Base-by-base conservation (phyloP, 371 early-diverging fungal species). In the Mucor racemosus region DNA sequence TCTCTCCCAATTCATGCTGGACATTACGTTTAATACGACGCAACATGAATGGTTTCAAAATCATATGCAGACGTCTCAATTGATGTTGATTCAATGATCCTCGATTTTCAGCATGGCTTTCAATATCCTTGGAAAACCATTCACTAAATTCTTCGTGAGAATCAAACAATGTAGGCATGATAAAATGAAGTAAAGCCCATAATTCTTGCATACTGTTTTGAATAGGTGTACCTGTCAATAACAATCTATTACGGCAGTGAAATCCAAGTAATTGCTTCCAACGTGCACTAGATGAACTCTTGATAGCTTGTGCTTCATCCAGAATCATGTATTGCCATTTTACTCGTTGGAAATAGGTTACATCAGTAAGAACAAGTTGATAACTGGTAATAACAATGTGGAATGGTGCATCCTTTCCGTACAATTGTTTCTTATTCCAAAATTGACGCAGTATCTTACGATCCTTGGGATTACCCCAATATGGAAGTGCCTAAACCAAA, bases 321-420 rank as follows among this genome's bases (percentile, higher is more conserved):
- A 98, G 81, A 56, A 99, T 90, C 97, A 99, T 96, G 75, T 97
- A 99, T 82, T 97, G 95, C 97, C 97, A 99, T 76, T 94, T 95
- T 66, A 95, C 89, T 34, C 94, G 88, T 69, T 89, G 90, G 61
- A 99, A 90, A 67, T 95, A 92, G 55, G 87, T 86, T 44, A 94
- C 91, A 72, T 99, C 99, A 31, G 91, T 84, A 14, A 97, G 89
- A 7, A 94, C 92, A 68, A 98, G 80, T 77, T 97, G 97, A 75
- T 99, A 99, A 65, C 92, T 92, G 0, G 99, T 99, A 64, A 99
- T 89, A 7, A 98, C 86, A 48, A 97, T 93, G 75, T 97, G 96
- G 76, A 95, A 95, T 0, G 92, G 92, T 1, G 96, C 91, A 68
- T 96, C 95, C 68, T 86, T 86, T 57, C 84, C 86, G 68, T 87